Evolutionary conservation across 306 rosid species (phyloP).

Genomic region (Comarum palustre): DNA sequence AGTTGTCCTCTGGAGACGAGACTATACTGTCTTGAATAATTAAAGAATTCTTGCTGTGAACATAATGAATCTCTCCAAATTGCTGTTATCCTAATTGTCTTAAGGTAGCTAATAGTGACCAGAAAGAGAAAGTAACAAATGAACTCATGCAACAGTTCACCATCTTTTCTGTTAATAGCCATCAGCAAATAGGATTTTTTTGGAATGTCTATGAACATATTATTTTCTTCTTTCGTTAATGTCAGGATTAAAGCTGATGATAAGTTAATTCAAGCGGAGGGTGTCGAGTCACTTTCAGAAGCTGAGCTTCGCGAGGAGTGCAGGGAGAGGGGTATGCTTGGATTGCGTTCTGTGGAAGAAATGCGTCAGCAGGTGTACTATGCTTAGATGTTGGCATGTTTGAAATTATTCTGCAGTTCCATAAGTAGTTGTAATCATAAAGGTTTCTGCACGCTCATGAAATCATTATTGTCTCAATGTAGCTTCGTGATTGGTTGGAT

Average conservation of each 20-base stretch:
- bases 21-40: background rate
- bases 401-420: slow-evolving; percentile 3
- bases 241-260: slow-evolving; percentile 88
- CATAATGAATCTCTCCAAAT: background rate
- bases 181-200: background rate
- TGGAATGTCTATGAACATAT: background rate
- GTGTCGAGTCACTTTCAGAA: slow-evolving; percentile 94
- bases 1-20: background rate
- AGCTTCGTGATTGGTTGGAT: slow-evolving; percentile 98
- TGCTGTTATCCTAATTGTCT: background rate
- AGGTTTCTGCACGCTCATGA: slow-evolving; percentile 17
- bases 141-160: background rate
- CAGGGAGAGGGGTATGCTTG: slow-evolving; percentile 98
- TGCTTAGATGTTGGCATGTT: background rate
- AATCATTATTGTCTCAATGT: slow-evolving; percentile 28
- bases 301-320: slow-evolving; percentile 91
- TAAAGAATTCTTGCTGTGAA: background rate
- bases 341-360: slow-evolving; percentile 83
- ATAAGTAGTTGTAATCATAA: slow-evolving; percentile 15
- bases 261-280: slow-evolving; percentile 82
- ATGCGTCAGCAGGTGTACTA: slow-evolving; percentile 91
- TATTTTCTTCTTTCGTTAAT: background rate
- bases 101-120: background rate
- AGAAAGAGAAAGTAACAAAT: background rate
- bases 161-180: background rate